phyloP scores from a whole-genome alignment of 2,329 filamentous ascomycete species.

The Penicillium occitanis region DNA sequence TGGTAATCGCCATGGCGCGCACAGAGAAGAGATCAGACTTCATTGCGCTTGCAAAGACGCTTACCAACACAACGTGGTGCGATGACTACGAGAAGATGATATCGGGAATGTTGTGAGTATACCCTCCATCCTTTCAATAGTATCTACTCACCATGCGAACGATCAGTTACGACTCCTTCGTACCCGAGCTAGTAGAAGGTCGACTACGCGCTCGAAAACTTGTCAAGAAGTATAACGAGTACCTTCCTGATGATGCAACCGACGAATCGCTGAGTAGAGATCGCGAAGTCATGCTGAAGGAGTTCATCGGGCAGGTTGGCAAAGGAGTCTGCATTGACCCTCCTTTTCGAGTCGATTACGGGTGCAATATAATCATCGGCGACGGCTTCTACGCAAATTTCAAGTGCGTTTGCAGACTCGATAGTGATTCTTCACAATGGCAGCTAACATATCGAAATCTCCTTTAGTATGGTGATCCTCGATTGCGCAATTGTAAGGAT shows the following conservation, averaged over 20 bases:
- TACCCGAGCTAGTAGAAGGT: constrained; percentile 12
- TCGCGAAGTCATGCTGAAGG: constrained; percentile 16
- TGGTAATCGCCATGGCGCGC: constrained; percentile 7
- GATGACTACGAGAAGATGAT: constrained; percentile 20
- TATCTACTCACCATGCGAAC: background rate
- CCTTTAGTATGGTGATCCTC: constrained; percentile 52
- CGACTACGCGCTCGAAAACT: constrained; percentile 15
- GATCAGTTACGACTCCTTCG: constrained; percentile 15
- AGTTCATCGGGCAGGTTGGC: constrained; percentile 22
- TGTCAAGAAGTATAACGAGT: constrained; percentile 17
- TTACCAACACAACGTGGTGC: constrained; percentile 11
- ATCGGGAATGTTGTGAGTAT: constrained; percentile 13
- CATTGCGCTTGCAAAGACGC: constrained; percentile 10
- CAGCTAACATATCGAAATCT: constrained; percentile 38
- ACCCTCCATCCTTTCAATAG: background rate
- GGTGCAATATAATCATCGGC: constrained; percentile 27
- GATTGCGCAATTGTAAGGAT: constrained; percentile 54
- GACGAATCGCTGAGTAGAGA: constrained; percentile 8
- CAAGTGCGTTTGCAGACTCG: constrained; percentile 13
- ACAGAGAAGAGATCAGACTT: constrained; percentile 1
- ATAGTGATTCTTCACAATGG: background rate
- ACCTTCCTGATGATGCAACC: constrained; percentile 15
- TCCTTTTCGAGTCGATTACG: constrained; percentile 27
- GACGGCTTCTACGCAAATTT: constrained; percentile 27
- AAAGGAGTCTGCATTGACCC: constrained; percentile 24